Base-by-base conservation (phyloP, 2,329 filamentous ascomycete species). In the Epicoccum nigrum region DNA sequence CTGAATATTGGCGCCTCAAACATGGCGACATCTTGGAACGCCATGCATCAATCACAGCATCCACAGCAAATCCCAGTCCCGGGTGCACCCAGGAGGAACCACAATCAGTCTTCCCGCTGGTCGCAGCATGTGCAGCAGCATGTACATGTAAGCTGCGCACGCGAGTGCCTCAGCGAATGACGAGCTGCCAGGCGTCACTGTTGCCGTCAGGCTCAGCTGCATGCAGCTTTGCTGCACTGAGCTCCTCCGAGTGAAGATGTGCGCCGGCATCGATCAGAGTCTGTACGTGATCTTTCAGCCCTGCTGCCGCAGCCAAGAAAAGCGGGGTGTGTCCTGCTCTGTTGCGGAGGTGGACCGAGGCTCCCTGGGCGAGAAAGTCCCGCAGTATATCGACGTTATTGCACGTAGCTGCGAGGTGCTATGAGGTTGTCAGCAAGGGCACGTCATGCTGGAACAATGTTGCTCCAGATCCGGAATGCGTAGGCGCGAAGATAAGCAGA, bases 321-420 rank as follows among this genome's bases (percentile, higher is more conserved):
- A 86, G 74, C 51, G 83, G 82, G 41, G 83, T 85, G 58, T 81
- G 77, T 19, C 81, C 82, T 48, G 76, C 76, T 53, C 80, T 77
- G 66, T 85, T 85, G 45, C 83, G 81, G 21, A 84, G 70, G 67
- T 85, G 83, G 34, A 86, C 82, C 13, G 81, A 84, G 11, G 79
- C 82, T 45, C 82, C 82, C 54, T 82, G 79, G 7, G 75, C 75
- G 4, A 86, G 75, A 39, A 85, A 79, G 67, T 81, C 79, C 46
- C 79, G 77, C 31, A 86, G 72, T 21, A 85, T 81, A 3, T 80
- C 74, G 38, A 83, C 66, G 37, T 81, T 80, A 2, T 82, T 80
- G 15, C 79, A 79, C 4, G 79, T 81, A 4, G 83, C 81, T 39
- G 83, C 83, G 38, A 85, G 76, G 60, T 86, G 83, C 80, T 82